phyloP scores from a whole-genome alignment of 495 filamentous ascomycete species.

The Rhizodiscina lignyota region DNA sequence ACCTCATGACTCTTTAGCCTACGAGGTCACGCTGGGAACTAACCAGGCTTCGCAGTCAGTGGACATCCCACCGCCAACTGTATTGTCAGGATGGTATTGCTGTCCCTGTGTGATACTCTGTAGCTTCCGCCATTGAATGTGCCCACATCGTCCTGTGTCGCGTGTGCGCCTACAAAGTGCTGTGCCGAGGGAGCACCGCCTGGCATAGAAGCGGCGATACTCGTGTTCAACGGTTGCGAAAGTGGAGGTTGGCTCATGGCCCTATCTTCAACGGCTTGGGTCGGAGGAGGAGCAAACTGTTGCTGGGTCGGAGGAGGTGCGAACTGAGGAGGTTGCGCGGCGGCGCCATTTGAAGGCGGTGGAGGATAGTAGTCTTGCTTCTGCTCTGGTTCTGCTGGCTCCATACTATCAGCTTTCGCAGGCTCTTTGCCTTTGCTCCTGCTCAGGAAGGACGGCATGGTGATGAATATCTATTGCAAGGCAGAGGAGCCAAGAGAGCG shows the following conservation, averaged over 20 bases:
- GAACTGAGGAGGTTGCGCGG: background rate
- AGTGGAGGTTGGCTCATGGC: conserved; percentile 3
- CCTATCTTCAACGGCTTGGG: background rate
- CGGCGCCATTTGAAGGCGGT: background rate
- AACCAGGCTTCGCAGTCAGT: conserved; percentile 56
- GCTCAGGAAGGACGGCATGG: background rate
- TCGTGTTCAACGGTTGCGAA: conserved; percentile 9
- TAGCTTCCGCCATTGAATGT: conserved; percentile 95
- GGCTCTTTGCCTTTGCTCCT: background rate
- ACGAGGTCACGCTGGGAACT: background rate
- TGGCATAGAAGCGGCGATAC: conserved; percentile 11
- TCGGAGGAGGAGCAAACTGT: background rate
- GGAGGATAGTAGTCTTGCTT: conserved; percentile 4
- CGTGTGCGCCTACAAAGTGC: conserved; percentile 42
- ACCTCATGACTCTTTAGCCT: background rate
- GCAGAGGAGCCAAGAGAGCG: no score
- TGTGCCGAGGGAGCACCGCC: conserved; percentile 31
- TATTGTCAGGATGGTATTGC: conserved; percentile 75
- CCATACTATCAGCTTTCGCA: background rate
- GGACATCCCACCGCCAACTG: conserved; percentile 85
- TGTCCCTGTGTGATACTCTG: conserved; percentile 81
- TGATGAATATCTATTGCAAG: background rate
- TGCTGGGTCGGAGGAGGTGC: background rate
- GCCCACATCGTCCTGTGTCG: conserved; percentile 63
- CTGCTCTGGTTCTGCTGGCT: background rate